Evolutionary conservation across 1,139 yeast species (phyloP), one percentile per base, ranked within the genome.

Genomic region (Kodamaea ohmeri): DNA sequence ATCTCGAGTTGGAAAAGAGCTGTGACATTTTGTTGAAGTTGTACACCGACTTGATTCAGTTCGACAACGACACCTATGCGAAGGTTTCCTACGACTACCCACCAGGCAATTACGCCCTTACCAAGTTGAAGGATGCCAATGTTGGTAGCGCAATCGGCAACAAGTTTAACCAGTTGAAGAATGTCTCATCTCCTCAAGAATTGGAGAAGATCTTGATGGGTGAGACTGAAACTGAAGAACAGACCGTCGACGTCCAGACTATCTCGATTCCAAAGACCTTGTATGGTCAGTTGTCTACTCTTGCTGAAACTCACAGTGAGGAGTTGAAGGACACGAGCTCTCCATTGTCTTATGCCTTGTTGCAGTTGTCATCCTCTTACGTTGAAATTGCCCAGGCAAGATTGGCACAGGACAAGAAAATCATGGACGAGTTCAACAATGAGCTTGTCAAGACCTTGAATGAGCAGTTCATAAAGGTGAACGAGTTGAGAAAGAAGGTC

Each of bases 21-120:
- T 80, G 83, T 44, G 92, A 81, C 58, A 68, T 76, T 39, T 65
- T 82, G 48, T 76, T 78, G 53, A 68, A 68, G 40, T 73, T 79
- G 46, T 79, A 80, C 61, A 76, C 78, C 45, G 80, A 78, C 55
- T 65, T 80, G 46, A 66, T 81, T 39, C 67, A 71, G 20, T 76
- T 78, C 49, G 76, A 84, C 31, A 59, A 60, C 44, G 79, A 73
- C 41, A 83, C 84, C 41, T 83, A 73, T 52, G 83, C 72, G 49
- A 72, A 80, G 42, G 79, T 79, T 38, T 76, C 83, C 36, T 83
- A 83, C 56, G 90, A 83, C 55, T 82, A 80, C 50, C 89, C 89
- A 21, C 88, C 88, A 27, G 84, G 83, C 37, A 67, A 80, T 56
- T 61, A 64, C 29, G 66, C 76, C 7, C 48, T 71, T 34, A 56